Evolutionary conservation across 495 filamentous ascomycete species (phyloP).

Genomic region (Bathelium albidoporum): DNA sequence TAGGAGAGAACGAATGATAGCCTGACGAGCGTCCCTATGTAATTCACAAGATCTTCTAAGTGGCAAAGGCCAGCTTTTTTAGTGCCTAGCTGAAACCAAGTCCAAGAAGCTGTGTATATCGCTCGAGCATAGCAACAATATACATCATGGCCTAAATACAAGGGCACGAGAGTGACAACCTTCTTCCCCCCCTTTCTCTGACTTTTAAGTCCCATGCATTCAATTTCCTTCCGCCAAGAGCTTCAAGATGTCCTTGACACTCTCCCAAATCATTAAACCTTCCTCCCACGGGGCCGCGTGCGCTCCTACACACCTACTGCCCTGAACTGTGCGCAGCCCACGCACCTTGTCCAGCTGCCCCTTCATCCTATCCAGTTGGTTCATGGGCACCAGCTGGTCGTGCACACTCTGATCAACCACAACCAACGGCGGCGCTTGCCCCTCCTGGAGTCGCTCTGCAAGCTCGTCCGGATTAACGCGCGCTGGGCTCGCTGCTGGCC

Average conservation of each 20-base stretch:
- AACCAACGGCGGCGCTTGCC: conserved; percentile 27
- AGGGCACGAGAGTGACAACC: background rate
- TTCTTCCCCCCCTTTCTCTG: no score
- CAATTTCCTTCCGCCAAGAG: background rate
- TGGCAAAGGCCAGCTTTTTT: no score
- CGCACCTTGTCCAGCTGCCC: conserved; percentile 10
- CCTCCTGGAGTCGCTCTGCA: background rate
- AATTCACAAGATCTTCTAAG: no score
- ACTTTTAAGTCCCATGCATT: background rate
- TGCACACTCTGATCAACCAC: conserved; percentile 49
- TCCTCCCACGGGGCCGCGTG: background rate
- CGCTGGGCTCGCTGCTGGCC: conserved; percentile 45
- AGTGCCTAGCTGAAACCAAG: no score
- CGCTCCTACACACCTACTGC: background rate
- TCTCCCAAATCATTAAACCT: background rate
- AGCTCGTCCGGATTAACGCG: conserved; percentile 27
- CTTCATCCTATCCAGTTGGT: conserved; percentile 42
- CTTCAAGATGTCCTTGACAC: conserved; percentile 2
- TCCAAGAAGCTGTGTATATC: background rate
- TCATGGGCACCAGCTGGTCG: conserved; percentile 51
- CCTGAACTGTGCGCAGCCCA: background rate
- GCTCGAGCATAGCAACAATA: background rate
- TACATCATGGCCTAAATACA: background rate
- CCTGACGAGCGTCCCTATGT: no score
- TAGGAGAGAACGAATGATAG: no score